Evolutionary conservation across 768 basidiomycete species (phyloP).

Genomic region (Lactifluus piperatus): DNA sequence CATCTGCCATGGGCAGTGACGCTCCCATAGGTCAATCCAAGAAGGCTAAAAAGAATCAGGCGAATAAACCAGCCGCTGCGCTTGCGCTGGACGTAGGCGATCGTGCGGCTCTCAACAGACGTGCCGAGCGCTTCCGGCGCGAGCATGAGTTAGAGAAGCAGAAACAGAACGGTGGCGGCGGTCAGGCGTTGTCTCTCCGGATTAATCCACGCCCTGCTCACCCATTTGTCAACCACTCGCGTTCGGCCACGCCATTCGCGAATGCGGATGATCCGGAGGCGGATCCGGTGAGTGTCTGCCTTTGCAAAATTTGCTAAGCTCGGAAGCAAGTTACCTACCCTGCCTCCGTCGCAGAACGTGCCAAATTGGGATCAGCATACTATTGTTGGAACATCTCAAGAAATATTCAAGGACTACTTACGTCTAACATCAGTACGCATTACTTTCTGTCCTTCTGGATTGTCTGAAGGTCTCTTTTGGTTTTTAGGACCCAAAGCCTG

Average conservation of each 20-base stretch:
- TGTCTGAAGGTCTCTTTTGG: background rate
- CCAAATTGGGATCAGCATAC: constrained; percentile 95
- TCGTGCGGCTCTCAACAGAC: constrained; percentile 57
- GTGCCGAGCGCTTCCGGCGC: constrained; percentile 85
- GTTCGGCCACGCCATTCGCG: constrained; percentile 42
- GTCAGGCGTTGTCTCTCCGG: constrained; percentile 28
- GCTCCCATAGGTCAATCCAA: constrained; percentile 26
- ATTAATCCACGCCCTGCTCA: constrained; percentile 41
- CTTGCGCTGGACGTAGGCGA: constrained; percentile 48
- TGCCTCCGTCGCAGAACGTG: constrained; percentile 56
- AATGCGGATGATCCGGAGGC: constrained; percentile 61
- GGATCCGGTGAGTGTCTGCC: constrained; percentile 46
- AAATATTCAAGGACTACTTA: constrained; percentile 93
- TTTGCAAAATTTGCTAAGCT: background rate
- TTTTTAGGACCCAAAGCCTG: constrained; percentile 82
- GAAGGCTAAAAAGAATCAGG: constrained; percentile 51
- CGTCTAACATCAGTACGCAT: constrained; percentile 75
- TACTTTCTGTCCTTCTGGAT: background rate
- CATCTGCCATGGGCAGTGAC: constrained; percentile 1
- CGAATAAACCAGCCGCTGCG: constrained; percentile 23
- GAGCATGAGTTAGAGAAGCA: constrained; percentile 84
- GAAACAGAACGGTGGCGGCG: constrained; percentile 33
- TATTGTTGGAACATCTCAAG: constrained; percentile 85
- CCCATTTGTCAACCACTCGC: constrained; percentile 34
- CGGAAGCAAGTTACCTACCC: background rate